phyloP scores from a whole-genome alignment of 495 filamentous ascomycete genomes.

The Echria macrotheca region DNA sequence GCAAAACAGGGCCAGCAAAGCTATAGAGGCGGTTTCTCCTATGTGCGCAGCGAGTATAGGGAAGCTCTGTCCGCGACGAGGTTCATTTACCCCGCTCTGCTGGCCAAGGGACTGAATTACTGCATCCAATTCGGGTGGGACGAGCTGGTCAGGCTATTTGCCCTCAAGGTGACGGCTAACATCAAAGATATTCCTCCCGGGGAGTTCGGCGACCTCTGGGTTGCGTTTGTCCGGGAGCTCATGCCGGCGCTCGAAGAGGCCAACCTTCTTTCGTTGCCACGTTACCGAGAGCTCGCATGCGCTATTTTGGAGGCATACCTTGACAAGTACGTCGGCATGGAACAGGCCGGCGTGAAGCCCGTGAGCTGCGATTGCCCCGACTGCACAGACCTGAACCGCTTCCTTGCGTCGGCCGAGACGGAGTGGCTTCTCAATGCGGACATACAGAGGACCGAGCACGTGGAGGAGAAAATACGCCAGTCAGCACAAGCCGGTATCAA shows the following conservation, averaged over 20 bases:
- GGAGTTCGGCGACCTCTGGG: constrained; percentile 18
- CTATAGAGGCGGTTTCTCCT: neutral
- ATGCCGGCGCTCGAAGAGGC: constrained; percentile 12
- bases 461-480: neutral
- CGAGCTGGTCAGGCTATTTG: constrained; percentile 5
- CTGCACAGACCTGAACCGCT: neutral
- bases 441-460: no score
- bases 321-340: constrained; percentile 10
- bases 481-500: neutral
- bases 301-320: constrained; percentile 17
- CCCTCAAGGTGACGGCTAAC: constrained; percentile 8
- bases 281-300: constrained; percentile 16
- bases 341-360: constrained; percentile 3
- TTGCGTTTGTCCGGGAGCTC: constrained; percentile 18
- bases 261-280: constrained; percentile 2
- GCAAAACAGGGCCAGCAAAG: neutral
- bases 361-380: no score
- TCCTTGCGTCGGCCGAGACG: constrained; percentile 2
- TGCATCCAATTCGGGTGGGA: constrained; percentile 14
- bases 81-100: neutral
- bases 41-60: neutral
- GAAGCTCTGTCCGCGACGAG: neutral
- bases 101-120: constrained; percentile 8
- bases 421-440: neutral
- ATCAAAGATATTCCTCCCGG: neutral